Percentiles rank a stretch among this genome's conserved stretches.
These are phyloP conservation scores for Candida tetrigidarum DNA, from an alignment of 1,139 yeast species.

Conservation along the genomic window DNA sequence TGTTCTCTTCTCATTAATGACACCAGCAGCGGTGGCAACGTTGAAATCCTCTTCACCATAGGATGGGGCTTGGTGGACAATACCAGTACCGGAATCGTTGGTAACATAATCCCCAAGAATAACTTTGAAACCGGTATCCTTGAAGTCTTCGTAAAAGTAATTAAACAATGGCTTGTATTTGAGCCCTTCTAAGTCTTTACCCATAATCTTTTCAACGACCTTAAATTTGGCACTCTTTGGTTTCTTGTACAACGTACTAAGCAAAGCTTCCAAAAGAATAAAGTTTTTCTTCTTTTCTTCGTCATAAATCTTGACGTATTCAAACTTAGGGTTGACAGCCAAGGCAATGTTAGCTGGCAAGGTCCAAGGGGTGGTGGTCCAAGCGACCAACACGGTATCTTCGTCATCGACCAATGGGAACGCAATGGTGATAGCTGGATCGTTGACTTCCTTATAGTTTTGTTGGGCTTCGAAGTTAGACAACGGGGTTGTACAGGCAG, in stretches of 20 bases:
- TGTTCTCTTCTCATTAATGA: slow-evolving; percentile 65
- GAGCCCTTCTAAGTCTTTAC: slow-evolving; percentile 77
- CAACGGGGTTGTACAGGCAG: slow-evolving; percentile 95
- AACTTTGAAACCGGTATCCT: slow-evolving; percentile 81
- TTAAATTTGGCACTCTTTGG: slow-evolving; percentile 90
- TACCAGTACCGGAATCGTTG: slow-evolving; percentile 97
- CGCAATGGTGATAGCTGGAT: slow-evolving; percentile 94
- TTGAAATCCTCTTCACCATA: slow-evolving; percentile 99
- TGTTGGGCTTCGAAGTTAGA: slow-evolving; percentile 99
- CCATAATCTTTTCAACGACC: slow-evolving; percentile 77
- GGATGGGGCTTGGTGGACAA: slow-evolving; percentile 98
- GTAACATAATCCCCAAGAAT: slow-evolving; percentile 85
- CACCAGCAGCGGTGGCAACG: slow-evolving; percentile 76
- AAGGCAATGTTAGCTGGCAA: slow-evolving; percentile 92
- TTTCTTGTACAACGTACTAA: slow-evolving; percentile 87
- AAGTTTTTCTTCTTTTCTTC: slow-evolving; percentile 82
- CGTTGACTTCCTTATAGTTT: slow-evolving; percentile 95
- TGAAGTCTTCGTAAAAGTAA: slow-evolving; percentile 76
- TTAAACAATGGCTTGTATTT: slow-evolving; percentile 83
- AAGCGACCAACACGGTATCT: slow-evolving; percentile 84
- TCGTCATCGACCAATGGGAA: slow-evolving; percentile 84
- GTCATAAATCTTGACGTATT: slow-evolving; percentile 89
- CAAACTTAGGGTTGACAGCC: slow-evolving; percentile 90
- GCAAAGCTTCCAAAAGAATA: slow-evolving; percentile 80
- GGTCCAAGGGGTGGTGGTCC: slow-evolving; percentile 99